phyloP scores from a whole-genome alignment of 495 filamentous ascomycete genomes.

The Aspergillus asperescens region DNA sequence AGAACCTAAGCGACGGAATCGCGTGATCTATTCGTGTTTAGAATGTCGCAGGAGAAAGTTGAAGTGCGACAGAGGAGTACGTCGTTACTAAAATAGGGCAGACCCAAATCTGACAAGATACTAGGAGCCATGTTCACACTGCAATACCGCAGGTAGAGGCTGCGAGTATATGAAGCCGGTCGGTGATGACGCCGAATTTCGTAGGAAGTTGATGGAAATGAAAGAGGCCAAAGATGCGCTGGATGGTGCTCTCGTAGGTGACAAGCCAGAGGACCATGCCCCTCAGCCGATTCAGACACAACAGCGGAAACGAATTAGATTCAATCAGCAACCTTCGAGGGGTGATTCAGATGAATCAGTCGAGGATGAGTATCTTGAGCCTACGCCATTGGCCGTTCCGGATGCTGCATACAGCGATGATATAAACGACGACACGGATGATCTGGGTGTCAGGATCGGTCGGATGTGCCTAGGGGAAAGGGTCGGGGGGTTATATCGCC shows the following conservation, averaged over 20 bases:
- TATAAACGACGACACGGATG: conserved; percentile 54
- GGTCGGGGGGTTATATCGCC: conserved; percentile 43
- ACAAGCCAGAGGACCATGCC: background rate
- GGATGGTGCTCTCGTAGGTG: conserved; percentile 53
- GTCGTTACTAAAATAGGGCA: background rate
- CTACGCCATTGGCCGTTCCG: conserved; percentile 42
- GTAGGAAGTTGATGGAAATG: conserved; percentile 55
- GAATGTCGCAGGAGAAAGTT: no score
- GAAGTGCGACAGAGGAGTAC: conserved; percentile 55
- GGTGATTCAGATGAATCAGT: background rate
- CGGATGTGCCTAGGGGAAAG: conserved; percentile 68
- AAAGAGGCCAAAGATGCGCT: conserved; percentile 65
- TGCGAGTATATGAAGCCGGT: background rate
- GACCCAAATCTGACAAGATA: background rate
- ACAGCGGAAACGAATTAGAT: background rate
- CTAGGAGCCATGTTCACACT: background rate
- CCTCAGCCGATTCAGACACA: no score
- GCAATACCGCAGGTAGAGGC: background rate
- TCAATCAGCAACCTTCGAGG: background rate
- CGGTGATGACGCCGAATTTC: conserved; percentile 8
- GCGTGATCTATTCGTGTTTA: no score
- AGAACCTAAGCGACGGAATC: no score
- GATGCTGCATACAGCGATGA: conserved; percentile 66
- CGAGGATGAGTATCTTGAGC: conserved; percentile 15
- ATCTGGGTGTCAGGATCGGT: conserved; percentile 65